Evolutionary conservation across 306 rosid species (phyloP), one percentile per base, ranked within the genome.

Genomic region (Adenanthera pavonina): DNA sequence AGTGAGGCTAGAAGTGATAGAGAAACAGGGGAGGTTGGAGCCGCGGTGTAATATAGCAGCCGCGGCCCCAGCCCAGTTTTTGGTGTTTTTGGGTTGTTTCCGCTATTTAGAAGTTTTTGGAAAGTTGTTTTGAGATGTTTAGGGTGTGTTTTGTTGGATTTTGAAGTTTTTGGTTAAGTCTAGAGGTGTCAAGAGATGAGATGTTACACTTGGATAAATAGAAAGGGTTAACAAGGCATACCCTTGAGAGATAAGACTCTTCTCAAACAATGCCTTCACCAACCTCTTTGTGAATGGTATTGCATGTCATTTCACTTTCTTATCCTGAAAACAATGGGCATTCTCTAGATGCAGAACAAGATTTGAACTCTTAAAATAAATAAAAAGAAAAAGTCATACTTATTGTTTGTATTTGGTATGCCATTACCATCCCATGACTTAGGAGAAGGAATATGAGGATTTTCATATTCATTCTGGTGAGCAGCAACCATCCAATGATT

Each of bases 401-500:
- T 95, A 34, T 87, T 89, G 62, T 98, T 95, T 33, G 98, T 90
- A 86, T 95, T 95, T 51, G 99, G 99, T 61, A 95, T 92, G 82
- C 99, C 99, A 36, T 95, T 92, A 40, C 93, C 98, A 66, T 93
- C 93, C 96, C 97, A 93, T 92, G 87, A 92, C 86, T 93, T 92
- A 9, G 99, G 95, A 61, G 89, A 81, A n/a, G 92, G 87, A 85
- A 78, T 72, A 44, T 82, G 87, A 78, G 91, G 56, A 8, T 59
- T 25, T 10, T 25, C 65, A 40, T 84, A 78, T 72, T 93, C 91
- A 79, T 74, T 88, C 97, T 94, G 91, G 78, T 89, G 95, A 84
- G 97, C 89, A 82, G 97, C 97, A 84, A 95, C 97, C 85, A 89
- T 84, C 71, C 99, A 25, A 25, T 25, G 30, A 25, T 25, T 25